These are phyloP conservation scores for Tephrocybe sp. DNA, from an alignment of 768 basidiomycete genomes.

Conservation along the genomic window DNA sequence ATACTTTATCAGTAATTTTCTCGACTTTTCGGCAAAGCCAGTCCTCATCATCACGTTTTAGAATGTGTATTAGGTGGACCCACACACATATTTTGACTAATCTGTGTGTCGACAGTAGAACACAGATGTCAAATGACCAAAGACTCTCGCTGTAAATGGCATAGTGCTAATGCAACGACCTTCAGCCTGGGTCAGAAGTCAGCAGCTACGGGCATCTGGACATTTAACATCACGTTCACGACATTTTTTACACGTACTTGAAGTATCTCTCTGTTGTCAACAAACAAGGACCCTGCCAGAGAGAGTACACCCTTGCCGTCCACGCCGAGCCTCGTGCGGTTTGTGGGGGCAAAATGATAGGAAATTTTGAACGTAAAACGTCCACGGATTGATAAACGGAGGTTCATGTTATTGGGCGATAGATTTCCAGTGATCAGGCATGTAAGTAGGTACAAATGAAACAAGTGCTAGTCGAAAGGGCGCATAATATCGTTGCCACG, in stretches of 20 bases:
- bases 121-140: neutral
- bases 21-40: no score
- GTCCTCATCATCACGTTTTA: no score
- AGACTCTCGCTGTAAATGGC: neutral
- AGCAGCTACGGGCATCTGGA: neutral
- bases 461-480: conserved; percentile 28
- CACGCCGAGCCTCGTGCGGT: neutral
- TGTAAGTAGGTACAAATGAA: neutral
- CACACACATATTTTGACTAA: no score
- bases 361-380: neutral
- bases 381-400: neutral
- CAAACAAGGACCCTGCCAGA: neutral
- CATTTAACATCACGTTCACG: neutral
- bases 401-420: neutral
- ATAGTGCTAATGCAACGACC: neutral
- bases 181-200: neutral
- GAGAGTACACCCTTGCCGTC: neutral
- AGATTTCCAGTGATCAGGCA: neutral
- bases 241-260: neutral
- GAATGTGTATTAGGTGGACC: no score
- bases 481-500: conserved; percentile 40
- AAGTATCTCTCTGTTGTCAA: neutral
- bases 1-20: no score
- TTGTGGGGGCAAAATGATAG: no score
- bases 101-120: no score